These are phyloP conservation scores for Agaricus subrufescens DNA, from an alignment of 768 basidiomycete genomes.

Conservation along the genomic window DNA sequence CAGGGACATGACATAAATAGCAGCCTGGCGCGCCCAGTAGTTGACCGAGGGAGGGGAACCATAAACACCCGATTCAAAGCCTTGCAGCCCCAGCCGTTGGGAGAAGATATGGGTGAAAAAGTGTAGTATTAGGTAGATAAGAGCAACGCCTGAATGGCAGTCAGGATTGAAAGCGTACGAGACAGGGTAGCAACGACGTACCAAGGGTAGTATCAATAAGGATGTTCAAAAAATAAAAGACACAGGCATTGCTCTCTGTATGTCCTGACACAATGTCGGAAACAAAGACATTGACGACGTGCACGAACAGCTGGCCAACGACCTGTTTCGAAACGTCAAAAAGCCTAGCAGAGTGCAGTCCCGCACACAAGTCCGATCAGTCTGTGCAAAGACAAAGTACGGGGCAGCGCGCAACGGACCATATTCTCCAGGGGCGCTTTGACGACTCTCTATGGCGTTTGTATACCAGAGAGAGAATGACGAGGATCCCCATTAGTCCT, in stretches of 20 bases:
- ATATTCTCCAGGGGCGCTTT: slow-evolving; percentile 90
- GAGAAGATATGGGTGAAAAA: slow-evolving; percentile 59
- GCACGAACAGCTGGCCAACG: slow-evolving; percentile 79
- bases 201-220: slow-evolving; percentile 90
- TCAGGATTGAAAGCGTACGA: neutral
- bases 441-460: slow-evolving; percentile 86
- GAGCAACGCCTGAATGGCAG: slow-evolving; percentile 59
- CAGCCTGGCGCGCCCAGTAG: slow-evolving; percentile 74
- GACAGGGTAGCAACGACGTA: slow-evolving; percentile 28
- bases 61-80: slow-evolving; percentile 85
- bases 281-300: slow-evolving; percentile 72
- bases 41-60: slow-evolving; percentile 73
- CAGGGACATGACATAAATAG: slow-evolving; percentile 78
- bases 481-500: slow-evolving; percentile 84
- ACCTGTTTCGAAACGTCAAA: slow-evolving; percentile 94
- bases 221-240: slow-evolving; percentile 90
- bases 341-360: slow-evolving; percentile 43
- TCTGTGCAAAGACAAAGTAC: neutral
- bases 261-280: slow-evolving; percentile 72
- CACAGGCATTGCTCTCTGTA: slow-evolving; percentile 79
- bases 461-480: slow-evolving; percentile 80
- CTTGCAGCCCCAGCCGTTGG: slow-evolving; percentile 60
- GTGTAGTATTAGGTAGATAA: slow-evolving; percentile 74
- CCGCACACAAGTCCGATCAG: slow-evolving; percentile 1
- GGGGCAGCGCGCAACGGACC: slow-evolving; percentile 41